phyloP scores from a whole-genome alignment of 176 grass and related monocot species.

The Eragrostis nindensis region DNA sequence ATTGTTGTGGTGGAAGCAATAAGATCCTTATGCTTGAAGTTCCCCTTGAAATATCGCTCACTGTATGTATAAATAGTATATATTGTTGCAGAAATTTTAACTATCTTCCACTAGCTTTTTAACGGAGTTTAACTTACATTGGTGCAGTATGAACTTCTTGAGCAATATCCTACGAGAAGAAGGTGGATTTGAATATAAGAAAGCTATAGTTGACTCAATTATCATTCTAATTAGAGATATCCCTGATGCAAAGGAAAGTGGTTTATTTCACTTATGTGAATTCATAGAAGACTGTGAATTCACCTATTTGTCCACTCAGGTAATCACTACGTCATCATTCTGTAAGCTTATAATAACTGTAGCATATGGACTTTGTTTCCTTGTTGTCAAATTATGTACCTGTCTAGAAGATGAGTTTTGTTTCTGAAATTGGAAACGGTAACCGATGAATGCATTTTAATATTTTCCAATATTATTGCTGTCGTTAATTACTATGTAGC shows the following conservation, averaged over 20 bases:
- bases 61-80: constrained; percentile 57
- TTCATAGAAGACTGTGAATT: constrained; percentile 99
- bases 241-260: constrained; percentile 97
- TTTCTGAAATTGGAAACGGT: constrained; percentile 29
- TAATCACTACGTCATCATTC: constrained; percentile 37
- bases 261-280: constrained; percentile 98
- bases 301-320: constrained; percentile 98
- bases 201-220: constrained; percentile 98
- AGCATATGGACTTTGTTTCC: neutral
- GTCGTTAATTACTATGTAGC: neutral
- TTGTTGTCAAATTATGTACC: constrained; percentile 13
- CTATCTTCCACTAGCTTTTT: constrained; percentile 16
- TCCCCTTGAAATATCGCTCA: constrained; percentile 97
- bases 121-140: constrained; percentile 14
- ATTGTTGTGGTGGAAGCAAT: constrained; percentile 99
- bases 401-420: neutral
- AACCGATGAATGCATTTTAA: constrained; percentile 5
- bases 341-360: neutral
- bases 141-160: constrained; percentile 96
- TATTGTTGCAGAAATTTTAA: constrained; percentile 13
- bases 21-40: constrained; percentile 95
- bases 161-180: constrained; percentile 99
- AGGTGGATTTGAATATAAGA: constrained; percentile 98
- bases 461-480: neutral
- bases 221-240: constrained; percentile 98